A percentile compares a stretch with the other conserved stretches of the same genome.
Conservation (phyloP, 805 yeast genomes). For the Candida silvatica region DNA sequence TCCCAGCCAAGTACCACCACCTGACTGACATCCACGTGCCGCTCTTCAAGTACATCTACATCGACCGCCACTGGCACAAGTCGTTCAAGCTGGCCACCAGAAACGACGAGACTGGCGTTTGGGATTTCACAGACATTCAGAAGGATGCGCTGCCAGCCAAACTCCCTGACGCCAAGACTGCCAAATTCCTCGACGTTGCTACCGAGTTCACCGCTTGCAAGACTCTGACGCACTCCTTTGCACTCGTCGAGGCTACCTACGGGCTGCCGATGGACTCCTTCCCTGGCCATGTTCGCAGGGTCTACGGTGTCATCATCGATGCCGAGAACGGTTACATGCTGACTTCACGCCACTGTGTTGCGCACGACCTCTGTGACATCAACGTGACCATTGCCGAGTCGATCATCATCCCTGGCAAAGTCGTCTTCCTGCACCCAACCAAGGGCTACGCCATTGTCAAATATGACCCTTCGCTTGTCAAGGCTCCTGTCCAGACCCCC, state of each 20-base stretch:
- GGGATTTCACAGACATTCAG: slow-evolving; percentile 45
- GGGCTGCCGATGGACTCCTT: slow-evolving; percentile 74
- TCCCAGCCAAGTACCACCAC: slow-evolving; percentile 66
- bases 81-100: slow-evolving; percentile 61
- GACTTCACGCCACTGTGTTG: slow-evolving; percentile 70
- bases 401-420: slow-evolving; percentile 69
- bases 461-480: slow-evolving; percentile 69
- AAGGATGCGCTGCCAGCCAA: slow-evolving; percentile 56
- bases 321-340: slow-evolving; percentile 72
- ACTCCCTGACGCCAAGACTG: slow-evolving; percentile 46
- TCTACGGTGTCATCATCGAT: slow-evolving; percentile 77
- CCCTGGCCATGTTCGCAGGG: slow-evolving; percentile 50
- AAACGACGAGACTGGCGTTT: slow-evolving; percentile 45
- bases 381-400: slow-evolving; percentile 80
- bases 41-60: slow-evolving; percentile 51
- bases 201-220: slow-evolving; percentile 46
- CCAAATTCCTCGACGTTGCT: slow-evolving; percentile 65
- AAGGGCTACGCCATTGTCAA: slow-evolving; percentile 78
- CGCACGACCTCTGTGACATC: slow-evolving; percentile 76
- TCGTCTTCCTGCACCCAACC: slow-evolving; percentile 79
- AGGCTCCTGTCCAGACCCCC: slow-evolving; percentile 67
- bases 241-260: slow-evolving; percentile 53
- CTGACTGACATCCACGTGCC: slow-evolving; percentile 75
- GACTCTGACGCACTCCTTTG: slow-evolving; percentile 57
- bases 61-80: slow-evolving; percentile 82